Percentiles rank a stretch among this genome's conserved stretches.
Evolutionary conservation across 768 basidiomycete species (phyloP).

Genomic region (Boletus barrowsii): DNA sequence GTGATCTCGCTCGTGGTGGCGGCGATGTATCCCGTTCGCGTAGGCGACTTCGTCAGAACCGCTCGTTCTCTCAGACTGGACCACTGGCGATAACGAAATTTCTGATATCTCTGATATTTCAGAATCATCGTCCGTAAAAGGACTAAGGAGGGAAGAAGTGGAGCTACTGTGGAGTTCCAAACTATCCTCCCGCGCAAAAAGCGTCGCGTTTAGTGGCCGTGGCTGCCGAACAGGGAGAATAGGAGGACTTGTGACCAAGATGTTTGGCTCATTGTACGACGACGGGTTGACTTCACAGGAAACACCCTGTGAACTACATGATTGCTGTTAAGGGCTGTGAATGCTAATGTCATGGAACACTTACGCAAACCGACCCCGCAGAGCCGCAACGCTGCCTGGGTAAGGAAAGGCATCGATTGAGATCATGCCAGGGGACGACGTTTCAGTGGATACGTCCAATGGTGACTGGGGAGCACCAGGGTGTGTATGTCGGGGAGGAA

Average conservation of each 20-base stretch:
- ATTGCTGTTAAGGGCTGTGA: not conserved
- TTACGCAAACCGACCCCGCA: slow-evolving; percentile 35
- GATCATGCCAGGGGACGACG: not conserved
- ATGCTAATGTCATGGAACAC: not conserved
- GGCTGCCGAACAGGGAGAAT: slow-evolving; percentile 17
- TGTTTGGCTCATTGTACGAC: slow-evolving; percentile 24
- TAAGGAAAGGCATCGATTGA: slow-evolving; percentile 6
- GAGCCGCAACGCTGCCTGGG: slow-evolving; percentile 34
- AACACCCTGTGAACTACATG: slow-evolving; percentile 23
- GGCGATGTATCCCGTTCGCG: not conserved
- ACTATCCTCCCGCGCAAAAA: slow-evolving; percentile 22
- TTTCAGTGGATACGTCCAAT: slow-evolving; percentile 3
- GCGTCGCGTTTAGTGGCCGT: slow-evolving; percentile 10
- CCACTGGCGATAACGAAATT: slow-evolving; percentile 5
- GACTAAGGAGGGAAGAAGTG: slow-evolving; percentile 23
- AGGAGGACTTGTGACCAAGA: slow-evolving; percentile 23
- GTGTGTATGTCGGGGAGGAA: slow-evolving; percentile 19
- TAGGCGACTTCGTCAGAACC: not conserved
- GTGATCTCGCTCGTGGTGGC: slow-evolving; percentile 4
- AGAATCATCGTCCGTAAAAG: slow-evolving; percentile 32
- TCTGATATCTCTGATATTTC: slow-evolving; percentile 25
- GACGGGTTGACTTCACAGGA: slow-evolving; percentile 15
- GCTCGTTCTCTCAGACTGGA: slow-evolving; percentile 6
- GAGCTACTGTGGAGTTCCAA: slow-evolving; percentile 19
- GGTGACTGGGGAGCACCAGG: slow-evolving; percentile 4